Conservation (phyloP, 2,329 filamentous ascomycete species). For the Penicillium sp. region DNA sequence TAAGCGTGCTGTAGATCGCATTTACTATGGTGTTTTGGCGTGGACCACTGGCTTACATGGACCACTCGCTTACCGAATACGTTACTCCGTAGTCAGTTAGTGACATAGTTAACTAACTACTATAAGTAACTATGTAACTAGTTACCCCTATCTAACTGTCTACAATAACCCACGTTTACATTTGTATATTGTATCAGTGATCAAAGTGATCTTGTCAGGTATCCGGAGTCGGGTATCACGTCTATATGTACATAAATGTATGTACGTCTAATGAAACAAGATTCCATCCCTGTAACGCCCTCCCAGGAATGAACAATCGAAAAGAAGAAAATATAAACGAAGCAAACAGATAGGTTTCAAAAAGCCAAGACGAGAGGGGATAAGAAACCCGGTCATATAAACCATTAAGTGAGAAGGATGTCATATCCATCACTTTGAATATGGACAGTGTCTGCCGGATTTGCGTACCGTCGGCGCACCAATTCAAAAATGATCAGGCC, state of each 20-base stretch:
- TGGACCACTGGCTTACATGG: no score
- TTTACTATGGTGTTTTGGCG: no score
- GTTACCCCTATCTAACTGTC: no score
- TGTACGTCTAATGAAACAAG: background rate
- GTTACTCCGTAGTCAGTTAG: no score
- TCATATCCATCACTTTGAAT: constrained; percentile 62
- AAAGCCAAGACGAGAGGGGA: background rate
- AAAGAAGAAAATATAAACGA: background rate
- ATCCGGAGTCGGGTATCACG: background rate
- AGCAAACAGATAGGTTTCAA: background rate
- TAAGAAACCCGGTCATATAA: background rate
- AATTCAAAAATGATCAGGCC: constrained; percentile 66
- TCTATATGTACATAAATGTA: background rate
- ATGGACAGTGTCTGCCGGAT: constrained; percentile 52
- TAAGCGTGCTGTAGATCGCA: no score
- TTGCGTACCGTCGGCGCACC: constrained; percentile 60
- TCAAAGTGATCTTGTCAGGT: background rate
- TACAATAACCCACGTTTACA: no score
- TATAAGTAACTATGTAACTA: no score
- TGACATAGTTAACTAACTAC: no score
- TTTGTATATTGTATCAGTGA: background rate
- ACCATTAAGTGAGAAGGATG: constrained; percentile 53
- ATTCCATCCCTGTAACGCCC: background rate
- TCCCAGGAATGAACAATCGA: background rate
- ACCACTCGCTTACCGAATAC: no score